phyloP scores from a whole-genome alignment of 176 grass and related monocot species.

The Phyllostachys edulis region DNA sequence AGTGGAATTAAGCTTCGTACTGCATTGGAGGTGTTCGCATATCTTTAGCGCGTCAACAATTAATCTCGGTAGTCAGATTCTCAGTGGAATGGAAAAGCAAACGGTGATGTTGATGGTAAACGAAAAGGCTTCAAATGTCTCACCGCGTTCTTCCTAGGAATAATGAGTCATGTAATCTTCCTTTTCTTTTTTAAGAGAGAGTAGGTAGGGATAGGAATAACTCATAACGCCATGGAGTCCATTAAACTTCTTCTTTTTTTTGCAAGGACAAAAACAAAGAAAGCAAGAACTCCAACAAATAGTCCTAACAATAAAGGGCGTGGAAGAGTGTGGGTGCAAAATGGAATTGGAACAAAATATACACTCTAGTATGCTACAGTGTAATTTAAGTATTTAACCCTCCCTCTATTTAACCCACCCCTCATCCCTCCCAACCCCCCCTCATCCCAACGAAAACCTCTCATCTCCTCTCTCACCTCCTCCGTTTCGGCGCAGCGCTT shows the following conservation, averaged over 20 bases:
- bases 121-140: neutral
- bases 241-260: neutral
- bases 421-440: neutral
- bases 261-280: neutral
- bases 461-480: neutral
- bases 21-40: neutral
- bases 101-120: neutral
- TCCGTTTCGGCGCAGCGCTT: neutral
- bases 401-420: too few relatives aligned
- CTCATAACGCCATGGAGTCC: neutral
- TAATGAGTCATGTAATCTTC: neutral
- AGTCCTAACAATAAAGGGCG: neutral
- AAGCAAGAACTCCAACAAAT: neutral
- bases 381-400: too few relatives aligned
- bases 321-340: neutral
- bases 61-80: neutral
- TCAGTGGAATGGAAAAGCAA: neutral
- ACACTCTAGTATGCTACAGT: too few relatives aligned
- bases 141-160: neutral
- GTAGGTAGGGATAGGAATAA: neutral
- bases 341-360: neutral
- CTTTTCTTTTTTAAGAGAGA: too few relatives aligned
- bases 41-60: neutral
- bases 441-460: slow-evolving; percentile 3
- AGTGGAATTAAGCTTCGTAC: neutral